These are phyloP conservation scores for Leptographium radiaticola DNA, from an alignment of 2,329 filamentous ascomycete genomes.

Conservation along the genomic window DNA sequence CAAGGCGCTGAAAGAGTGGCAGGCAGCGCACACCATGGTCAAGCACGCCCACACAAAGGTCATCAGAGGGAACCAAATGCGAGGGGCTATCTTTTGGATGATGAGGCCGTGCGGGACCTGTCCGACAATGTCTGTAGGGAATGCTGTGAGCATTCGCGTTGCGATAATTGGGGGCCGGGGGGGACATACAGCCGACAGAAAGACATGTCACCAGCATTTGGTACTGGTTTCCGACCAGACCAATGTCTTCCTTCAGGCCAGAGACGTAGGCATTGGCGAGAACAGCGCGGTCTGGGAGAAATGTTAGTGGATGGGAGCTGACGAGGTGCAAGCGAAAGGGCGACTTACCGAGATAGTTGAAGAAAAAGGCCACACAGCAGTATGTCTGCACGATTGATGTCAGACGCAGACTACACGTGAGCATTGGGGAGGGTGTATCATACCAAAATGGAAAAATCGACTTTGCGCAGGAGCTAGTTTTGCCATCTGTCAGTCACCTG, in stretches of 20 bases:
- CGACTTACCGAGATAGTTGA: background rate
- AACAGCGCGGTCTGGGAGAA: background rate
- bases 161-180: background rate
- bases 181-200: background rate
- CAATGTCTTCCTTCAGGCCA: background rate
- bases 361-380: background rate
- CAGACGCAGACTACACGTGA: background rate
- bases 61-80: conserved; percentile 50
- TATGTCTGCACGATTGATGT: background rate
- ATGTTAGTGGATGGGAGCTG: too few relatives aligned
- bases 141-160: too few relatives aligned
- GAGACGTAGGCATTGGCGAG: background rate
- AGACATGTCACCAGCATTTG: background rate
- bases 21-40: conserved; percentile 46
- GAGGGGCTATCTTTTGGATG: conserved; percentile 47
- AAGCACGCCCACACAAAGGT: conserved; percentile 50
- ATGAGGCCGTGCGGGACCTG: conserved; percentile 49
- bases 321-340: background rate
- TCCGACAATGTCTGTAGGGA: conserved; percentile 29
- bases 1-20: conserved; percentile 35
- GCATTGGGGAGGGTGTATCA: background rate
- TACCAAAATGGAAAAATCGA: background rate
- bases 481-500: background rate
- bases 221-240: background rate
- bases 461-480: background rate